Base-by-base conservation (phyloP, 768 basidiomycete genomes). In the Filobasidium floriforme region DNA sequence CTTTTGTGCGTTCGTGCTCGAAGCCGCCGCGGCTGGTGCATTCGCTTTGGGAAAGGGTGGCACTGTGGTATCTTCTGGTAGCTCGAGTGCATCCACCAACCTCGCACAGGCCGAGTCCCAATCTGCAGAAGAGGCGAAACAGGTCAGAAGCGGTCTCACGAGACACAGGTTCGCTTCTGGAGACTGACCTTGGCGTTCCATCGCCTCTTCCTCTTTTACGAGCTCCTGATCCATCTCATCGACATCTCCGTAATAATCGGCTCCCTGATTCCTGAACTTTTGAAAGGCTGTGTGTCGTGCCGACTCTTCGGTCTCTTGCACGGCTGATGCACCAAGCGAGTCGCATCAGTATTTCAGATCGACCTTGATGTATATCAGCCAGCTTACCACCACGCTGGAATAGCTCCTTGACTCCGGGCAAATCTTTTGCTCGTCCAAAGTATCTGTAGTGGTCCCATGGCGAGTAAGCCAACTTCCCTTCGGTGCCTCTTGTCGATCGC, bases 401-500 rank as follows among this genome's bases (percentile, higher is more conserved):
- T n/a, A 99, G 84, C 78, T 98, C 94, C 66, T 88, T 87, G 12
- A 97, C 91, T 44, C 94, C 93, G 0, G 94, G 94, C 1, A 99
- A 81, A 63, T 98, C 94, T 77, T 91, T 94, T 3, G 94, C 92
- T 32, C 93, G 88, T 65, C 93, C 94, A 77, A 99, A 98, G 79
- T 97, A 98, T 76, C 92, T 94, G 67, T 26, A 60, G 14, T 15
- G 3, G 14, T 49, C 12, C 18, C 3, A 12, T 18, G 22, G 4
- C 18, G 54, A 19, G 1, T 62, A 41, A 11, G 32, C 15, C 26
- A 26, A 14, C 6, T 59, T 26, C 9, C 12, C 22, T 24, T 11
- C 24, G 11, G 19, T 26, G 5, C 22, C 19, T 28, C 18, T 28
- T 18, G n/a, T 14, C 11, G 43, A 10, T 2, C 29, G 26, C 6